Percentiles rank a stretch among this genome's conserved stretches.
These are phyloP conservation scores for Linnemannia elongata DNA, from an alignment of 192 early-diverging fungal species.

Conservation along the genomic window DNA sequence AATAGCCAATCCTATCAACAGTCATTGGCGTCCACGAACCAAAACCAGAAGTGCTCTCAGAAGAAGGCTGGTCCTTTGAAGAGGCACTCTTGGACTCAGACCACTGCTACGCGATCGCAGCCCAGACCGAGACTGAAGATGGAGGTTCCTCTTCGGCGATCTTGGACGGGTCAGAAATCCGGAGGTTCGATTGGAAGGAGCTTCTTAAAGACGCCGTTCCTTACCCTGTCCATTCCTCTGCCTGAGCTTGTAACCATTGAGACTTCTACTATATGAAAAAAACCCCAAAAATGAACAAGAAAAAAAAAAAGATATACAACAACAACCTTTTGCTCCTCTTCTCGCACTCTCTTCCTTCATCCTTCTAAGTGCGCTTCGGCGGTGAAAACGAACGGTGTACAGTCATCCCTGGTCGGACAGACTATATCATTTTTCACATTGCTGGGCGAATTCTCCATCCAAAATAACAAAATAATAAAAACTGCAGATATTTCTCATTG, in stretches of 20 bases:
- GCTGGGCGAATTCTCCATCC: background rate
- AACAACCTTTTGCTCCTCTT: background rate
- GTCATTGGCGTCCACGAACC: slow-evolving; percentile 16
- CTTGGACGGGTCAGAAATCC: slow-evolving; percentile 23
- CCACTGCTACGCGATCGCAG: slow-evolving; percentile 32
- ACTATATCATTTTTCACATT: background rate
- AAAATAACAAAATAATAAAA: background rate
- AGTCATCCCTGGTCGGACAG: slow-evolving; percentile 3
- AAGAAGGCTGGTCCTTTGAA: slow-evolving; percentile 32
- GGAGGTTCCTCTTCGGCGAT: background rate
- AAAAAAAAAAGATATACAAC: too few species aligned
- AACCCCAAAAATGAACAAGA: background rate
- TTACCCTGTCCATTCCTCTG: slow-evolving; percentile 8
- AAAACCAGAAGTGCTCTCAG: slow-evolving; percentile 21
- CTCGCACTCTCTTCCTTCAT: background rate
- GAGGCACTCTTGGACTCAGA: slow-evolving; percentile 23
- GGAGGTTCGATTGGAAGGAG: slow-evolving; percentile 21
- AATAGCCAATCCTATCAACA: slow-evolving; percentile 22
- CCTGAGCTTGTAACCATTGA: background rate
- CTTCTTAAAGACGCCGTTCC: slow-evolving; percentile 22
- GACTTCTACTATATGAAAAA: background rate
- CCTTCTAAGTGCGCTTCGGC: background rate
- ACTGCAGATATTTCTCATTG: background rate
- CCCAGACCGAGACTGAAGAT: slow-evolving; percentile 4
- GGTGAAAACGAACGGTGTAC: background rate